Base-by-base conservation (phyloP, 2,329 filamentous ascomycete species). In the Pseudogymnoascus sp. region DNA sequence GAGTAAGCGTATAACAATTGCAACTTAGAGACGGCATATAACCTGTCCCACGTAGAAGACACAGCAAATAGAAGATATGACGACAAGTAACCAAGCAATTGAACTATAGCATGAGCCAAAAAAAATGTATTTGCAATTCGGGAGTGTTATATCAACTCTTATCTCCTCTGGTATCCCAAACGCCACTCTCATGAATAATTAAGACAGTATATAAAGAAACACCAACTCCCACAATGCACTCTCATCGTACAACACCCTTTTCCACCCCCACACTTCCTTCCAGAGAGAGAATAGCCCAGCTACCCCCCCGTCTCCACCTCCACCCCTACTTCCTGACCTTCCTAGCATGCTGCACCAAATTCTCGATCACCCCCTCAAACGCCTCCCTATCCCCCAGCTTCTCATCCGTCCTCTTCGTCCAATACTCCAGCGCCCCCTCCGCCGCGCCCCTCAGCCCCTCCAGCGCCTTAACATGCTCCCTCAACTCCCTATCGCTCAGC, bases 291-390 rank as follows among this genome's bases (percentile, higher is more conserved):
- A 9, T 40, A 40, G 36, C 36, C 36, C 36, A 40, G 36, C 36
- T 40, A 40, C n/a, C 8, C 36, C 8, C 13, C 11, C 33, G 4
- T 4, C 33, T 5, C 1, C 3, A 38, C 35, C 35, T 1, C 35
- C 4, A 10, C 10, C 47, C 9, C 77, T 78, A 91, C 77, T 93
- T 95, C 73, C 91, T 83, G 64, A 91, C 86, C 77, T 93, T 91
- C 74, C 91, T 83, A 60, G 91, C 91, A 78, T 96, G 91, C 75
- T 92, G 95, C 47, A 97, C 93, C 68, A 97, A 76, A 75, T 96
- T 97, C 77, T 96, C 93, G 81, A 97, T 97, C 15, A 97, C 93
- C 0, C 91, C 92, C 74, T 97, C 93, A 74, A 97, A 95, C 2
- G 92, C 91, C 74, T 97, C 93, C 69, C 95, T 88, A 73, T 97